Evolutionary conservation across 169 alveolate genomes (phyloP).

Genomic region (Cardiosporidium cionae): DNA sequence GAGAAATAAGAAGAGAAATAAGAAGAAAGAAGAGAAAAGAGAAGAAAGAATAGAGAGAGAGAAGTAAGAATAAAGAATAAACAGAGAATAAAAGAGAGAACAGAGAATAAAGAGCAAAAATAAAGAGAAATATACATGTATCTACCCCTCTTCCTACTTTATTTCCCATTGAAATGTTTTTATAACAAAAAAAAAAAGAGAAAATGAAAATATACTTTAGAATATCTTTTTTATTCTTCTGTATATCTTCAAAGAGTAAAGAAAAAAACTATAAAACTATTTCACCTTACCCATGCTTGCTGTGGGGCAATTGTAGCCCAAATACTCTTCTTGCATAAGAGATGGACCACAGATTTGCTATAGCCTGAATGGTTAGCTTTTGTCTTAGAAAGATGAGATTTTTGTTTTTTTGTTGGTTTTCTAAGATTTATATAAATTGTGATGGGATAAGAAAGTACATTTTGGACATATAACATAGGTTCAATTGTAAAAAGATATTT

Average conservation of each 20-base stretch:
- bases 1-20: no score
- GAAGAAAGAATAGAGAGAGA: no score
- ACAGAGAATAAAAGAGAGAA: no score
- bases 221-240: no score
- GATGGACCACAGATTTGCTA: slow-evolving; percentile 36
- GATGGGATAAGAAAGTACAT: slow-evolving; percentile 47
- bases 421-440: slow-evolving; percentile 38
- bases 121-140: no score
- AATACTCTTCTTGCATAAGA: slow-evolving; percentile 25
- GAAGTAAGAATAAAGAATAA: no score
- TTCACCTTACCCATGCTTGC: slow-evolving; percentile 36
- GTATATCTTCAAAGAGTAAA: no score
- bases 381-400: slow-evolving; percentile 11
- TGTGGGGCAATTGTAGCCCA: slow-evolving; percentile 45
- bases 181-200: no score
- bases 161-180: no score
- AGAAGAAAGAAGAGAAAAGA: no score
- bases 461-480: slow-evolving; percentile 47
- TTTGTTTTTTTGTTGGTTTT: slow-evolving; percentile 23
- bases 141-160: not conserved
- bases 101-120: no score
- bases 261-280: not conserved
- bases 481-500: slow-evolving; percentile 45
- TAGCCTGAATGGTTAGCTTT: slow-evolving; percentile 8
- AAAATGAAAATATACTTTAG: no score